A percentile compares a stretch with the other conserved stretches of the same genome.
Conservation (phyloP, 2,329 filamentous ascomycete genomes). For the Aspergillus vadensis region DNA sequence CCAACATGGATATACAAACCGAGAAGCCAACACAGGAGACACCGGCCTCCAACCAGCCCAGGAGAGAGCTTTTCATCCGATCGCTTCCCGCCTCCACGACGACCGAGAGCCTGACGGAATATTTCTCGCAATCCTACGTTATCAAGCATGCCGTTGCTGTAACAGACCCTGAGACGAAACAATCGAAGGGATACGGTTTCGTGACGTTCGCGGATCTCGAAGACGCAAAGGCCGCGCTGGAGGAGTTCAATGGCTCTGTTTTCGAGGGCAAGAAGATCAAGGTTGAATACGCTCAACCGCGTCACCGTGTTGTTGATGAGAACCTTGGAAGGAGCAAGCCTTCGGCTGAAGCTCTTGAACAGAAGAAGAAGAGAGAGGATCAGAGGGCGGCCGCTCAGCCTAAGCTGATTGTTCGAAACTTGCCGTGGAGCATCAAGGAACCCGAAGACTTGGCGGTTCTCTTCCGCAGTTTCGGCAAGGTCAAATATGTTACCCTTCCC, state of each 20-base stretch:
- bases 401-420: slow-evolving; percentile 84
- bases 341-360: slow-evolving; percentile 37
- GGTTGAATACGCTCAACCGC: slow-evolving; percentile 83
- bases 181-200: slow-evolving; percentile 91
- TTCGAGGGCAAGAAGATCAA: slow-evolving; percentile 80
- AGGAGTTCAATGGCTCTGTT: slow-evolving; percentile 75
- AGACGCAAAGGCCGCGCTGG: slow-evolving; percentile 78
- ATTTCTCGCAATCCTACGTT: slow-evolving; percentile 92
- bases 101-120: slow-evolving; percentile 77
- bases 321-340: slow-evolving; percentile 49
- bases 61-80: slow-evolving; percentile 83
- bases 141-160: slow-evolving; percentile 97
- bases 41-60: slow-evolving; percentile 34
- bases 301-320: slow-evolving; percentile 67
- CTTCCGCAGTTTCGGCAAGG: slow-evolving; percentile 86
- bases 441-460: slow-evolving; percentile 75
- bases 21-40: slow-evolving; percentile 24
- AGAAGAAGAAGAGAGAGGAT: slow-evolving; percentile 54
- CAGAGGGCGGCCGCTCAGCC: slow-evolving; percentile 63
- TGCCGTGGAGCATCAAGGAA: slow-evolving; percentile 94
- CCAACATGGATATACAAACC: slow-evolving; percentile 25
- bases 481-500: slow-evolving; percentile 84
- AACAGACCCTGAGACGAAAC: slow-evolving; percentile 78
- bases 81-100: slow-evolving; percentile 78
- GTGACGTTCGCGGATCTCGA: slow-evolving; percentile 94